These are phyloP conservation scores for Podaxis carcinomalis DNA, from an alignment of 768 basidiomycete genomes.

Conservation along the genomic window DNA sequence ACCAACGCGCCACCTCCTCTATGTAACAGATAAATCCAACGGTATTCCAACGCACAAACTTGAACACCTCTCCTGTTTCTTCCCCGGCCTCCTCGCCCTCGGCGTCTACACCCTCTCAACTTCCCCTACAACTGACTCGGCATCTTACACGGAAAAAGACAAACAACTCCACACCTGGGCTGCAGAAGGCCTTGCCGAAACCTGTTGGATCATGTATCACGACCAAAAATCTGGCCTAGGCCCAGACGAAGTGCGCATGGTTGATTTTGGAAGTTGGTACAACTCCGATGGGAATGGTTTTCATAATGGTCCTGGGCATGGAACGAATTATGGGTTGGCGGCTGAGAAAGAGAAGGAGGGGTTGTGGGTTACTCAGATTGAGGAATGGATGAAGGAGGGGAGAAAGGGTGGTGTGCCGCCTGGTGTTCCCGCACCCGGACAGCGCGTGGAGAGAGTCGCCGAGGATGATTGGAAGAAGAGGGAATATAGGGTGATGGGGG, in stretches of 20 bases:
- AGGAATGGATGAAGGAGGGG: slow-evolving; percentile 41
- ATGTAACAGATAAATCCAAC: slow-evolving; percentile 47
- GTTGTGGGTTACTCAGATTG: slow-evolving; percentile 43
- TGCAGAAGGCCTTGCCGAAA: slow-evolving; percentile 65
- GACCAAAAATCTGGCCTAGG: slow-evolving; percentile 64
- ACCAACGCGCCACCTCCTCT: slow-evolving; percentile 54
- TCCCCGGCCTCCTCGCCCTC: slow-evolving; percentile 61
- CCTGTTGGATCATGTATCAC: slow-evolving; percentile 62
- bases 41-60: slow-evolving; percentile 38
- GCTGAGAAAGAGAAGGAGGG: slow-evolving; percentile 7
- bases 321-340: slow-evolving; percentile 17
- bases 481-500: slow-evolving; percentile 45
- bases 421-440: slow-evolving; percentile 7
- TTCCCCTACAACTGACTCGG: slow-evolving; percentile 6
- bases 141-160: slow-evolving; percentile 24
- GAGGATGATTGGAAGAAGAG: slow-evolving; percentile 25
- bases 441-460: slow-evolving; percentile 6
- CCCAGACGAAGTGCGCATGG: slow-evolving; percentile 50
- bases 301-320: slow-evolving; percentile 12
- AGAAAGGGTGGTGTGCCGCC: slow-evolving; percentile 27
- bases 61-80: slow-evolving; percentile 70
- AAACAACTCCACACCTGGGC: slow-evolving; percentile 61
- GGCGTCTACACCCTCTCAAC: slow-evolving; percentile 46
- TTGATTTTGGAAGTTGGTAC: slow-evolving; percentile 10
- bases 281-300: not conserved